These are phyloP conservation scores for Talaromyces verruculosus DNA, from an alignment of 2,329 filamentous ascomycete species.

Conservation along the genomic window DNA sequence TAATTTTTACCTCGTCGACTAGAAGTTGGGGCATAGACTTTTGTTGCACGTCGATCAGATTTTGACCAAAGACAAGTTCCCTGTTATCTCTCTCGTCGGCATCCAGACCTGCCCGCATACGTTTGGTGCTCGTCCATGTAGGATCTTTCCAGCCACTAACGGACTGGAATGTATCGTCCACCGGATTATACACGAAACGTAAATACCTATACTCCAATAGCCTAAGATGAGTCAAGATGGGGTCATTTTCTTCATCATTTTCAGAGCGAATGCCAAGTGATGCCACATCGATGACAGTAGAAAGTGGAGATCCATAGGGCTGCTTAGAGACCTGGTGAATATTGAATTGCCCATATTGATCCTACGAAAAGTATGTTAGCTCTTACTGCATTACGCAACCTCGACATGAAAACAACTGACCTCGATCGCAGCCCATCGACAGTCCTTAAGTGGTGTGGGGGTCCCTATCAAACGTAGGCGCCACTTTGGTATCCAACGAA, in stretches of 20 bases:
- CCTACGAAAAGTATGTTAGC: constrained; percentile 48
- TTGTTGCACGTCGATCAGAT: constrained; percentile 89
- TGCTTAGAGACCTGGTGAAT: constrained; percentile 67
- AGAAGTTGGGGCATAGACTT: constrained; percentile 81
- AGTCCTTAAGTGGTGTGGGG: constrained; percentile 67
- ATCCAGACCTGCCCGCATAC: constrained; percentile 76
- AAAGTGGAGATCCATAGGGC: constrained; percentile 62
- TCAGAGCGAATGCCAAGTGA: constrained; percentile 64
- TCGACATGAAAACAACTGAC: constrained; percentile 43
- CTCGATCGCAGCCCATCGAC: constrained; percentile 90
- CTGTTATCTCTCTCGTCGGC: constrained; percentile 82
- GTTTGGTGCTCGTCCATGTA: constrained; percentile 74
- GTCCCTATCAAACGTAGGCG: constrained; percentile 73
- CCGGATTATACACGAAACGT: constrained; percentile 84
- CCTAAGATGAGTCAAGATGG: constrained; percentile 70
- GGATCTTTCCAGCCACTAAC: constrained; percentile 94
- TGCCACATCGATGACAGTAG: constrained; percentile 55
- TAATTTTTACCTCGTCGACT: constrained; percentile 70
- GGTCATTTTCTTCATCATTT: constrained; percentile 70
- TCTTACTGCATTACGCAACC: not conserved
- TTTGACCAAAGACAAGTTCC: constrained; percentile 83
- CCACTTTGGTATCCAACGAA: constrained; percentile 89
- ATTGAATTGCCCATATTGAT: constrained; percentile 92
- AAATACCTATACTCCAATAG: constrained; percentile 92
- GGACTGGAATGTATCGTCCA: constrained; percentile 83